Evolutionary conservation across 2,329 filamentous ascomycete genomes (phyloP).

Genomic region (Colletotrichum sp.): DNA sequence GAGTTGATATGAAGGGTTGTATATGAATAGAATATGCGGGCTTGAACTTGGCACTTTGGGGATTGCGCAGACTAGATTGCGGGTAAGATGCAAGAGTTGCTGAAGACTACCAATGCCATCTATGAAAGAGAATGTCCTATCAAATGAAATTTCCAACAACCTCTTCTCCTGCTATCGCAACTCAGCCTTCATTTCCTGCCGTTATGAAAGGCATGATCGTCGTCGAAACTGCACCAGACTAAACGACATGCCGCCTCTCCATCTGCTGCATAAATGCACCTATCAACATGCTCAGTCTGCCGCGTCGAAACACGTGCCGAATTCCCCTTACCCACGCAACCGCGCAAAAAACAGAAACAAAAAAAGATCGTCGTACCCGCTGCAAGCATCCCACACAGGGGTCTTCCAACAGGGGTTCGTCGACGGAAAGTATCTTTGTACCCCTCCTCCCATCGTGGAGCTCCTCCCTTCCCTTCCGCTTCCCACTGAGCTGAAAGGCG

Average conservation of each 20-base stretch:
- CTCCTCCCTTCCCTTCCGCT: background rate
- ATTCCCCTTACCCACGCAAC: slow-evolving; percentile 6
- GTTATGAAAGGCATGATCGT: fast-evolving
- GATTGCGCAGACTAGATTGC: too few relatives aligned
- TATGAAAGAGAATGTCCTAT: too few relatives aligned
- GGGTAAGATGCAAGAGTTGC: too few relatives aligned
- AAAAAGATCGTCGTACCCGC: slow-evolving; percentile 6
- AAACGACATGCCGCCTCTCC: background rate
- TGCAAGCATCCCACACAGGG: background rate
- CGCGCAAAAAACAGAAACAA: background rate
- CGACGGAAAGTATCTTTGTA: background rate
- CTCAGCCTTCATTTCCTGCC: background rate
- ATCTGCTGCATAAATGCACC: background rate
- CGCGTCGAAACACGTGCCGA: background rate
- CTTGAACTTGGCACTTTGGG: background rate
- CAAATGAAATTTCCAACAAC: background rate
- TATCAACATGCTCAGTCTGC: background rate
- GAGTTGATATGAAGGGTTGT: background rate
- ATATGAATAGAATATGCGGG: background rate
- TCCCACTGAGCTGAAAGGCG: background rate
- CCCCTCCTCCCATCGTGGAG: background rate
- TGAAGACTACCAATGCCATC: too few relatives aligned
- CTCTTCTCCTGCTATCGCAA: background rate
- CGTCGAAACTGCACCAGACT: background rate
- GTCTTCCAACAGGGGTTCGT: background rate